phyloP scores from a whole-genome alignment of 345 rosid genomes.

The Eucalyptus sp. region DNA sequence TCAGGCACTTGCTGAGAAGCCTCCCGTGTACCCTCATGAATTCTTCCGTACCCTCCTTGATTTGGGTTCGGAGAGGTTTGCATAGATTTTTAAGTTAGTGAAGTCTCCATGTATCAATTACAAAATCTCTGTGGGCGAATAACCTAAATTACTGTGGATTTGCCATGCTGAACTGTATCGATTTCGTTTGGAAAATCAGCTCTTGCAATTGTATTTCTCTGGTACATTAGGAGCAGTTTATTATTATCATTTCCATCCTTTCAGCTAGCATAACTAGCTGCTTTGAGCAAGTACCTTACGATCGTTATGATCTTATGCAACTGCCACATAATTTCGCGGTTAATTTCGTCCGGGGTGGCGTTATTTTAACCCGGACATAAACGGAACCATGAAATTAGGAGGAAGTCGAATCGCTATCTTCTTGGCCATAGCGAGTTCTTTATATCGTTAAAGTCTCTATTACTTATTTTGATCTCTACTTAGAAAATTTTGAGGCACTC shows the following conservation, averaged over 20 bases:
- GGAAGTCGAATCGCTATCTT: background rate
- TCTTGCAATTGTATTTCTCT: background rate
- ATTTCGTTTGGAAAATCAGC: background rate
- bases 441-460: background rate
- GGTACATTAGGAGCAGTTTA: background rate
- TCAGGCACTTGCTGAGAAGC: slow-evolving; percentile 81
- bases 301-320: background rate
- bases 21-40: slow-evolving; percentile 65
- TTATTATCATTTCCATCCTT: background rate
- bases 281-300: background rate
- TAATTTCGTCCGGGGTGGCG: background rate
- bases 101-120: background rate
- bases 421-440: accelerated
- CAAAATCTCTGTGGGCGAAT: background rate
- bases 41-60: slow-evolving; percentile 82
- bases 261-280: background rate
- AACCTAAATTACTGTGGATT: background rate
- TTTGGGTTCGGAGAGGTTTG: slow-evolving; percentile 43
- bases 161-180: background rate
- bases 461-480: background rate
- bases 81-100: background rate
- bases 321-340: background rate
- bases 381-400: background rate
- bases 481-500: background rate
- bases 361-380: background rate